Evolutionary conservation across 495 filamentous ascomycete species (phyloP).

Genomic region (Hyaloscypha bicolor): DNA sequence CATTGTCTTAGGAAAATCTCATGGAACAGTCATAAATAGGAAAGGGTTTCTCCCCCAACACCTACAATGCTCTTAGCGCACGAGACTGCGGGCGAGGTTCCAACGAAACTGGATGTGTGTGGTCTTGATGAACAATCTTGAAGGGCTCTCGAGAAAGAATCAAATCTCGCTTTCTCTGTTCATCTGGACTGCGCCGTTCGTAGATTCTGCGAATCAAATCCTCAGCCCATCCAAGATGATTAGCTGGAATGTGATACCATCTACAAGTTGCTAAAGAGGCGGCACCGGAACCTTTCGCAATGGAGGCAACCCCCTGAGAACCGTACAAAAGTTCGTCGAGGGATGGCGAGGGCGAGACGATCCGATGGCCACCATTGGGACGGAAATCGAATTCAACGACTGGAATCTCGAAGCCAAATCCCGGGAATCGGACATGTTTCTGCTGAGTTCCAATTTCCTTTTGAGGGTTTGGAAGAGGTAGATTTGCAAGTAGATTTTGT

Average conservation of each 20-base stretch:
- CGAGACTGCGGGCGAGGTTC: slow-evolving; percentile 16
- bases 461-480: slow-evolving; percentile 1
- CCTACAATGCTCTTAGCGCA: slow-evolving; percentile 4
- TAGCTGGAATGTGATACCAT: slow-evolving; percentile 17
- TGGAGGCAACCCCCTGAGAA: not conserved
- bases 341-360: slow-evolving; percentile 8
- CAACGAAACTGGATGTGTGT: not conserved
- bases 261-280: not conserved
- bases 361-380: slow-evolving; percentile 7
- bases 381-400: slow-evolving; percentile 14
- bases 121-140: not conserved
- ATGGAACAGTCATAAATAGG: too few relatives aligned
- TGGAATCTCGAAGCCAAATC: slow-evolving; percentile 12
- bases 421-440: slow-evolving; percentile 3
- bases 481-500: not conserved
- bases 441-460: not conserved
- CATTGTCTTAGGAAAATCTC: too few relatives aligned
- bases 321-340: slow-evolving; percentile 17
- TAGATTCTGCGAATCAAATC: slow-evolving; percentile 17
- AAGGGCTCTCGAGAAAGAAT: slow-evolving; percentile 12
- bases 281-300: not conserved
- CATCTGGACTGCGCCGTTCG: slow-evolving; percentile 4
- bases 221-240: slow-evolving; percentile 12
- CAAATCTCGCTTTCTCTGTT: slow-evolving; percentile 18
- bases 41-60: too few relatives aligned